Conservation (phyloP, 2,329 filamentous ascomycete genomes). For the Fonsecaea multimorphosa region DNA sequence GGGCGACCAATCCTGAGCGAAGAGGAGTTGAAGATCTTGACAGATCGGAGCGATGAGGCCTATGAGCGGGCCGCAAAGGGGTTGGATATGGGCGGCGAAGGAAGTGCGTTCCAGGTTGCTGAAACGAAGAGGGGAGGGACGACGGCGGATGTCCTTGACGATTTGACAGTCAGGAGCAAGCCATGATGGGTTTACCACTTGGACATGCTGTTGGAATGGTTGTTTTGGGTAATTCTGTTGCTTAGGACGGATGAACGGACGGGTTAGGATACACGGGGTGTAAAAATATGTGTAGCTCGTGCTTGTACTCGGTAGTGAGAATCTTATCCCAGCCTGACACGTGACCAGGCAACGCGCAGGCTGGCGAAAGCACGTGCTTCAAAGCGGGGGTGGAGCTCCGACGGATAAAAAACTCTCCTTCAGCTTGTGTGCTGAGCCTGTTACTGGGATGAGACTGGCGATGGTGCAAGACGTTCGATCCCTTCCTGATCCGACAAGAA, state of each 20-base stretch:
- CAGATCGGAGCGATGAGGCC: slow-evolving; percentile 73
- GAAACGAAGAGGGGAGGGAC: slow-evolving; percentile 70
- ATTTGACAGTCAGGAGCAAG: slow-evolving; percentile 37
- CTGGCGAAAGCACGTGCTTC: too few species aligned
- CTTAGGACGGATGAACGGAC: not conserved
- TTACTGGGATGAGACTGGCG: not conserved
- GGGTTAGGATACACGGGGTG: not conserved
- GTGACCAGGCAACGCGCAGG: not conserved
- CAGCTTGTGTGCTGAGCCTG: not conserved
- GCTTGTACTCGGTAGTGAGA: not conserved
- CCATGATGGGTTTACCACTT: not conserved
- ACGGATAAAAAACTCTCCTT: not conserved
- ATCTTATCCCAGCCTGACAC: slow-evolving; percentile 8
- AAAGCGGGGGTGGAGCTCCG: slow-evolving; percentile 1
- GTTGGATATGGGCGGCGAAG: slow-evolving; percentile 68
- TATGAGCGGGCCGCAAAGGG: slow-evolving; percentile 79
- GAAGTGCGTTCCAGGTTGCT: slow-evolving; percentile 72
- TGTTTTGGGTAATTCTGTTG: not conserved
- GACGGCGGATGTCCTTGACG: slow-evolving; percentile 33
- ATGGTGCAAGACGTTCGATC: not conserved
- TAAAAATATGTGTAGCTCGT: not conserved
- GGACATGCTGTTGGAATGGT: not conserved
- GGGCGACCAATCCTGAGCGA: slow-evolving; percentile 68
- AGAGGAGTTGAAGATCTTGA: slow-evolving; percentile 75
- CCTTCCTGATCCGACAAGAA: not conserved